Evolutionary conservation across 306 rosid genomes (phyloP), one percentile per base, ranked within the genome.

Genomic region (Canavalia ensiformis): DNA sequence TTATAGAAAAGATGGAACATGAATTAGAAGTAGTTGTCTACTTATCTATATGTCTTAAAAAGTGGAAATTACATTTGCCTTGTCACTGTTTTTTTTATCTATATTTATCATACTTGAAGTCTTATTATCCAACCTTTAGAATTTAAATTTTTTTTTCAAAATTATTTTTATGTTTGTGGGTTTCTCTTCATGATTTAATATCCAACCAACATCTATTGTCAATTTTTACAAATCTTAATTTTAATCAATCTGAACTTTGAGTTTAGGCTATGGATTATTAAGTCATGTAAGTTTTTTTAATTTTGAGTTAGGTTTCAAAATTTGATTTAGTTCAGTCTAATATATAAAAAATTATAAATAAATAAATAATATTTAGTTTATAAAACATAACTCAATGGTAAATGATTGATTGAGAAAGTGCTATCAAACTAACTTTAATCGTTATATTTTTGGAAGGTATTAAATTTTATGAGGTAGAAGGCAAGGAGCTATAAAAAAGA

Each of bases 171-270:
- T 41, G 58, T 46, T 68, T 29, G 9, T 45, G 49, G 1, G 1
- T 45, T 3, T 56, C 3, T 7, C 13, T 69, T 84, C 68, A 89
- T 75, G 41, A 62, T 67, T 46, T 46, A 50, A 55, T 88, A 68
- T 84, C 57, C 25, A 18, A 18, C 25, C 25, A 18, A 18, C 25
- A 18, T 18, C 25, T 18, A 18, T 18, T 18, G 25, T 18, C 25
- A 18, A 18, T 0, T 18, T 18, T 18, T 18, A 18, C 25, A 18
- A 18, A 18, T 18, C 25, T 18, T 18, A 18, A 18, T 18, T 18
- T 18, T 18, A 18, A 18, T 18, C 25, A 18, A 18, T 18, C 25
- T 18, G 25, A 18, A 18, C 25, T 18, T 77, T 87, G 81, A 63
- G 44, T 64, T 76, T 76, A 18, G 49, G 51, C 35, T 0, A 18